Conservation (phyloP, 805 yeast genomes). For the Teunomyces panamensis region DNA sequence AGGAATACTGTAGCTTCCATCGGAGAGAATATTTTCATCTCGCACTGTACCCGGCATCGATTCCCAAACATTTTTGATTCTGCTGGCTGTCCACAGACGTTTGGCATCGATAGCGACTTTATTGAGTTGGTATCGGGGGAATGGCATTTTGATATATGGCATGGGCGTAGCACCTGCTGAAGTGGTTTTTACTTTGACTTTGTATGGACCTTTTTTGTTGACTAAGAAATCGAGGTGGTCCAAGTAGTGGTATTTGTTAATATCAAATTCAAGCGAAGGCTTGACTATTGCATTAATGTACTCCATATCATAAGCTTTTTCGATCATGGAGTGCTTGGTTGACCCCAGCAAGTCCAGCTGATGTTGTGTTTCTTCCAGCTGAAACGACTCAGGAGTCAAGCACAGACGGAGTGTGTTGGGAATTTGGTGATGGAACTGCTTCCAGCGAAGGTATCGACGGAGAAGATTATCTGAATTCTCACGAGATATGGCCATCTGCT, state of each 20-base stretch:
- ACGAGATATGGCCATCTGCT: slow-evolving; percentile 10
- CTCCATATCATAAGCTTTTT: slow-evolving; percentile 30
- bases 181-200: slow-evolving; percentile 28
- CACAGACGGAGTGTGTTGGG: slow-evolving; percentile 35
- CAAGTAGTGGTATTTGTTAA: slow-evolving; percentile 26
- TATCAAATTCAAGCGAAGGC: slow-evolving; percentile 32
- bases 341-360: slow-evolving; percentile 22
- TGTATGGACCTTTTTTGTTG: slow-evolving; percentile 34
- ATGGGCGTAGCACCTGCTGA: slow-evolving; percentile 30
- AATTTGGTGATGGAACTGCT: slow-evolving; percentile 22
- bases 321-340: slow-evolving; percentile 16
- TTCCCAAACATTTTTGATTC: slow-evolving; percentile 31
- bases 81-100: slow-evolving; percentile 20
- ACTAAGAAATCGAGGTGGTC: slow-evolving; percentile 18
- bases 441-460: slow-evolving; percentile 25
- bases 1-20: slow-evolving; percentile 30
- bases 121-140: slow-evolving; percentile 14
- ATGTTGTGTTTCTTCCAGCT: slow-evolving; percentile 10
- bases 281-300: slow-evolving; percentile 29
- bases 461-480: slow-evolving; percentile 17
- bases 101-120: slow-evolving; percentile 32
- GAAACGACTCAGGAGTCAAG: slow-evolving; percentile 16
- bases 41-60: slow-evolving; percentile 10
- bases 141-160: slow-evolving; percentile 28
- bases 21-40: slow-evolving; percentile 12